These are phyloP conservation scores for Starmerella riodocensis DNA, from an alignment of 805 yeast species.

Conservation along the genomic window DNA sequence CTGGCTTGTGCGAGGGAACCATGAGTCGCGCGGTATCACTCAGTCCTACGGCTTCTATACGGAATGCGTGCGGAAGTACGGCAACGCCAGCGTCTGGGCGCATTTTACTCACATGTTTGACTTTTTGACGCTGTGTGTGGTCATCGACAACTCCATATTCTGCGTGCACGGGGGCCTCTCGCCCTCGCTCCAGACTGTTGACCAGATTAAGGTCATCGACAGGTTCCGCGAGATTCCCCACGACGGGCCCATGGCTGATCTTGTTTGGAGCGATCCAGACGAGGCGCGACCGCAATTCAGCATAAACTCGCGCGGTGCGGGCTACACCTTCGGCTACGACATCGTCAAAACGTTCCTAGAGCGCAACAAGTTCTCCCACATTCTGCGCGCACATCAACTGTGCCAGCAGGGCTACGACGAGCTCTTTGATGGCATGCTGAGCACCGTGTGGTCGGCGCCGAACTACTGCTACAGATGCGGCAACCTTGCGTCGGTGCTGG, in stretches of 20 bases:
- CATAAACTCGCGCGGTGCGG: conserved; percentile 92
- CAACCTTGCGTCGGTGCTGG: conserved; percentile 92
- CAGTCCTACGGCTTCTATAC: conserved; percentile 95
- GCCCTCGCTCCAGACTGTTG: conserved; percentile 87
- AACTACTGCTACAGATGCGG: conserved; percentile 96
- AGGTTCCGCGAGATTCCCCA: conserved; percentile 92
- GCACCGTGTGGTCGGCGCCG: conserved; percentile 98
- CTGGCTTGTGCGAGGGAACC: conserved; percentile 80
- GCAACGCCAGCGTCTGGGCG: conserved; percentile 68
- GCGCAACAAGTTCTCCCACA: conserved; percentile 64
- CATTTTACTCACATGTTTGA: conserved; percentile 88
- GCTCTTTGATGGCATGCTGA: conserved; percentile 76
- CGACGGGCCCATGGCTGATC: conserved; percentile 98
- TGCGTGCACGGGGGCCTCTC: conserved; percentile 96
- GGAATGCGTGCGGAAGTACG: conserved; percentile 84
- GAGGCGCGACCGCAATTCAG: conserved; percentile 66
- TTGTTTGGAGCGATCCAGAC: conserved; percentile 98
- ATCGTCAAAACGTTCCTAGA: conserved; percentile 77
- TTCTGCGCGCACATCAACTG: conserved; percentile 87
- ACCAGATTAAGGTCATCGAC: conserved; percentile 81
- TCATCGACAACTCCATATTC: conserved; percentile 77
- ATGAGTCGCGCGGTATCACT: conserved; percentile 91
- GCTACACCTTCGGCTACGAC: conserved; percentile 85
- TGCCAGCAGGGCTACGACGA: conserved; percentile 94
- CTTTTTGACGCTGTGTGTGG: conserved; percentile 74